Evolutionary conservation across 257 asterid genomes (phyloP).

Genomic region (Prunella vulgaris): DNA sequence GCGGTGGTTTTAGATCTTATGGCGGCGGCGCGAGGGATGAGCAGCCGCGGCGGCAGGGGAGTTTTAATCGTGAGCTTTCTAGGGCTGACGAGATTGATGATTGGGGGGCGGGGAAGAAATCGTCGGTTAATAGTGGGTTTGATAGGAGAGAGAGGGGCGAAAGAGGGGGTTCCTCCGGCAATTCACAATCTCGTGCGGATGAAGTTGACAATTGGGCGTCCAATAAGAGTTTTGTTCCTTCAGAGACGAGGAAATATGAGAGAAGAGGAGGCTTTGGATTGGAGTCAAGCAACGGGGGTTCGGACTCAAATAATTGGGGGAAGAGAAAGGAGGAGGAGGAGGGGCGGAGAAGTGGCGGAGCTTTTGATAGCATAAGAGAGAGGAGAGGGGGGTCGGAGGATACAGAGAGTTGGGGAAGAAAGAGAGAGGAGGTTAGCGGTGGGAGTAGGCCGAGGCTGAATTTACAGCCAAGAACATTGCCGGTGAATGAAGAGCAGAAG

Average conservation of each 20-base stretch:
- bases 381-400: too few species aligned
- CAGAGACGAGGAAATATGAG: slow-evolving; percentile 53
- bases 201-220: slow-evolving; percentile 77
- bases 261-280: slow-evolving; percentile 63
- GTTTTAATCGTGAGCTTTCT: slow-evolving; percentile 58
- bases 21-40: slow-evolving; percentile 54
- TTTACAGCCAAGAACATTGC: slow-evolving; percentile 53
- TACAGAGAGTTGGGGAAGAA: slow-evolving; percentile 64
- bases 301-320: slow-evolving; percentile 67
- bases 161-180: slow-evolving; percentile 63
- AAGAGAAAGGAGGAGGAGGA: slow-evolving; percentile 30
- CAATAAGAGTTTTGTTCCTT: slow-evolving; percentile 51
- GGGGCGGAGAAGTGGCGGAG: slow-evolving; percentile 36
- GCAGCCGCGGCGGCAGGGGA: slow-evolving; percentile 59
- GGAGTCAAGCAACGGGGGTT: slow-evolving; percentile 49
- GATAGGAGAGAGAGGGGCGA: slow-evolving; percentile 78
- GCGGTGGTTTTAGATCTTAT: slow-evolving; percentile 74
- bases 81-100: slow-evolving; percentile 84
- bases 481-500: slow-evolving; percentile 42
- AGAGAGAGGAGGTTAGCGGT: slow-evolving; percentile 44
- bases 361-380: slow-evolving; percentile 88
- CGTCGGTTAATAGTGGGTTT: slow-evolving; percentile 33
- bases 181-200: slow-evolving; percentile 73
- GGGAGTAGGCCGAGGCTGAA: slow-evolving; percentile 61
- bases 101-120: slow-evolving; percentile 72